Percentiles rank a stretch among this genome's conserved stretches.
These are phyloP conservation scores for Trichoderma sp. DNA, from an alignment of 2,329 filamentous ascomycete species.

Conservation along the genomic window DNA sequence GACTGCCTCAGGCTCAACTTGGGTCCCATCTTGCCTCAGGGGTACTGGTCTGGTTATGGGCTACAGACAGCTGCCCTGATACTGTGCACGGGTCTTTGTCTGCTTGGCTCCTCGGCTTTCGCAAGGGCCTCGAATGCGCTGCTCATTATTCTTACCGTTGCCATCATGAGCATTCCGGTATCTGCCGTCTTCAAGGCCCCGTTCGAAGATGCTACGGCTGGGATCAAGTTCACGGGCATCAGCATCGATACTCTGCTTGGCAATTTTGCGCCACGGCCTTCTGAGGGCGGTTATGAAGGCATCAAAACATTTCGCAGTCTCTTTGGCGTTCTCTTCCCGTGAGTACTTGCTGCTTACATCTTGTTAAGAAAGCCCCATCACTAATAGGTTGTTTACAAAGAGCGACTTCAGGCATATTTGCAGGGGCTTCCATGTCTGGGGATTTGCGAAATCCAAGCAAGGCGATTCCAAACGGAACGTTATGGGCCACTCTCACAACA, in stretches of 20 bases:
- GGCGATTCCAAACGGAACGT: slow-evolving; percentile 80
- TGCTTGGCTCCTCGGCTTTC: slow-evolving; percentile 79
- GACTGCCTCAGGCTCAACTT: slow-evolving; percentile 80
- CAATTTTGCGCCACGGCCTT: slow-evolving; percentile 74
- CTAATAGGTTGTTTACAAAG: slow-evolving; percentile 31
- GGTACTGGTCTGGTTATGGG: slow-evolving; percentile 76
- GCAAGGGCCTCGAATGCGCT: slow-evolving; percentile 78
- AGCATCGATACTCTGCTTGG: slow-evolving; percentile 67
- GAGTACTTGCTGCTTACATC: slow-evolving; percentile 27
- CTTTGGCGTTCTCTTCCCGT: slow-evolving; percentile 83
- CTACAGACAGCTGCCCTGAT: slow-evolving; percentile 72
- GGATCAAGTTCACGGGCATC: slow-evolving; percentile 78
- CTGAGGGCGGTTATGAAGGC: slow-evolving; percentile 62
- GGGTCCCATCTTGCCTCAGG: slow-evolving; percentile 65
- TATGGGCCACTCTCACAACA: slow-evolving; percentile 75
- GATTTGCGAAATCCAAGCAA: slow-evolving; percentile 81
- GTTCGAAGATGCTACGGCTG: slow-evolving; percentile 63
- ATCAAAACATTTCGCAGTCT: slow-evolving; percentile 75
- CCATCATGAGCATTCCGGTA: slow-evolving; percentile 79
- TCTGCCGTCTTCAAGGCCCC: slow-evolving; percentile 71
- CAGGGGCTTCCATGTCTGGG: slow-evolving; percentile 87
- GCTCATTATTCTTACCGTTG: slow-evolving; percentile 68
- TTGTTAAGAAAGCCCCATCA: slow-evolving; percentile 30
- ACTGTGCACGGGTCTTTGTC: slow-evolving; percentile 72
- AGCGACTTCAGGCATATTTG: slow-evolving; percentile 60